A percentile compares a stretch with the other conserved stretches of the same genome.
phyloP scores from a whole-genome alignment of 177 flowering plant species.

The Telopea speciosissima region DNA sequence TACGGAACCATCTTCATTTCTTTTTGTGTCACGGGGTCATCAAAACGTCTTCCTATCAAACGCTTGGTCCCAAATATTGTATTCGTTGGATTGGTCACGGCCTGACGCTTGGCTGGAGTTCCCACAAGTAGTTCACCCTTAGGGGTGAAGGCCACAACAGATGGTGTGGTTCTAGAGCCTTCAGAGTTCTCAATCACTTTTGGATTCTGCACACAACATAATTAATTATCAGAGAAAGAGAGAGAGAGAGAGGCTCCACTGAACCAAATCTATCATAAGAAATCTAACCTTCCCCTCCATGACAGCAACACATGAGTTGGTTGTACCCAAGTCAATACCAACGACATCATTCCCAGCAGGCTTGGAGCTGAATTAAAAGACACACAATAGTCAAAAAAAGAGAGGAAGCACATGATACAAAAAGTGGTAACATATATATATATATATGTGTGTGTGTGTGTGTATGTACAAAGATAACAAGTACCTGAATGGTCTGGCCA shows the following conservation, averaged over 20 bases:
- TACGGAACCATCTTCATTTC: slow-evolving; percentile 74
- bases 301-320: slow-evolving; percentile 60
- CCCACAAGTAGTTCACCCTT: slow-evolving; percentile 58
- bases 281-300: slow-evolving; percentile 63
- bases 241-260: not conserved
- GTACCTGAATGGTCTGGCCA: slow-evolving; percentile 41
- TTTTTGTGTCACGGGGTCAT: slow-evolving; percentile 58
- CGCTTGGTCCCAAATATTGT: slow-evolving; percentile 59
- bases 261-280: not conserved
- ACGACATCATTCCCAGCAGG: slow-evolving; percentile 56
- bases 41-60: slow-evolving; percentile 57
- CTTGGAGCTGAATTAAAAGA: slow-evolving; percentile 34
- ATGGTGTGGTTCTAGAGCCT: slow-evolving; percentile 63
- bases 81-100: slow-evolving; percentile 62
- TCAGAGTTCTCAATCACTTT: slow-evolving; percentile 64
- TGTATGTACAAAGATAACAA: not conserved
- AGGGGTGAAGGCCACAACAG: slow-evolving; percentile 53
- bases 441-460: too few species aligned
- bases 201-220: slow-evolving; percentile 30
- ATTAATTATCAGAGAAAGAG: not conserved
- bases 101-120: slow-evolving; percentile 67
- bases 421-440: not conserved
- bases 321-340: slow-evolving; percentile 72
- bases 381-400: not conserved
- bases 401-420: not conserved